Base-by-base conservation (phyloP, 2,329 filamentous ascomycete species). In the Cordyceps militaris region DNA sequence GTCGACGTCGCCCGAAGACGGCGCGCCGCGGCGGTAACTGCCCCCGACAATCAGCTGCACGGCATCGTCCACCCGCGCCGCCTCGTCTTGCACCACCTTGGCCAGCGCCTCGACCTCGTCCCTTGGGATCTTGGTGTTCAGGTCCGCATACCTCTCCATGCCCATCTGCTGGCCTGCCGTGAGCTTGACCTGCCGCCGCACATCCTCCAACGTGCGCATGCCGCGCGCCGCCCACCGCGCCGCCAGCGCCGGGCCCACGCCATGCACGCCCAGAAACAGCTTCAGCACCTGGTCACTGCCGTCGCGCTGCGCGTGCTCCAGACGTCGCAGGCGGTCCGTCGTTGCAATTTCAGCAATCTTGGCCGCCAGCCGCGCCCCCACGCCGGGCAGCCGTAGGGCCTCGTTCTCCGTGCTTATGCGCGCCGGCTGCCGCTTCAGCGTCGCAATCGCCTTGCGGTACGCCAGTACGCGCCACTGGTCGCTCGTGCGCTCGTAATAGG, bases 341-440 rank as follows among this genome's bases (percentile, higher is more conserved):
- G 79, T 77, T 2, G 84, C 89, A 44, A 97, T 96, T 67, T 97
- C 93, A 65, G 94, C 89, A 61, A 97, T 94, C 70, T 96, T 96
- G 26, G 81, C 77, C 0, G 91, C 91, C 1, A 97, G 74, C 1
- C 89, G 81, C 11, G 76, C 65, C 8, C 92, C 92, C 36, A 97
- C 84, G 59, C 79, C 81, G 1, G 84, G 83, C 1, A 97, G 77
- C 2, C 73, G 70, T 11, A 79, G 73, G 0, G 92, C 93, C 69
- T 95, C 80, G 50, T 84, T 79, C 59, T 81, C 84, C 0, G 87
- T 92, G 4, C 71, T 75, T 59, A 97, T 81, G 66, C 84, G 86
- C 49, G 63, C 65, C 0, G 74, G 67, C 61, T 92, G 87, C 49
- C 82, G 85, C 46, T 83, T 83, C 13, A 97, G 77, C 3, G 83